A percentile compares a stretch with the other conserved stretches of the same genome.
These are phyloP conservation scores for Alternaria triticimaculans DNA, from an alignment of 2,329 filamentous ascomycete species.

Conservation along the genomic window DNA sequence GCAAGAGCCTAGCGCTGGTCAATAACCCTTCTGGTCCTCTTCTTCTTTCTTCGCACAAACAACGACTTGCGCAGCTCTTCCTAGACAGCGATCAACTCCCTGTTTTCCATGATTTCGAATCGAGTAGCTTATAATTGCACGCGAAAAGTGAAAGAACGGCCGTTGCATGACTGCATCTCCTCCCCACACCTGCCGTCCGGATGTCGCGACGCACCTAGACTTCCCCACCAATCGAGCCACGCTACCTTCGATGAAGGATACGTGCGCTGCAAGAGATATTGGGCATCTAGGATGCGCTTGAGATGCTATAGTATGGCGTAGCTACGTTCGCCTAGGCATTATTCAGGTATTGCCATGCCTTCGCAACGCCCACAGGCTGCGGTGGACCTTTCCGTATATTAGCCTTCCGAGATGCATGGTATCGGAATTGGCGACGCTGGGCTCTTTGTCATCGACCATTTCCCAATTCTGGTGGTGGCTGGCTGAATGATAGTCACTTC, in stretches of 20 bases:
- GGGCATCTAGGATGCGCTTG: too few species aligned
- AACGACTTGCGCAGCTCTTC: background rate
- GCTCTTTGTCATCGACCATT: background rate
- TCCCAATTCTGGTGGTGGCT: background rate
- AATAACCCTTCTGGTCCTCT: background rate
- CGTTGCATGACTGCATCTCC: background rate
- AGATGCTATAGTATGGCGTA: background rate
- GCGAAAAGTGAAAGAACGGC: background rate
- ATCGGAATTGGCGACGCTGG: too few species aligned
- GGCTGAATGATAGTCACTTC: background rate
- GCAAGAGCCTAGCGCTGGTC: background rate
- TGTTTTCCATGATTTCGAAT: background rate
- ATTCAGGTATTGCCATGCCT: too few species aligned
- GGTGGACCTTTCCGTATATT: too few species aligned
- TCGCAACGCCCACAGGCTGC: too few species aligned
- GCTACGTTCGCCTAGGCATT: background rate
- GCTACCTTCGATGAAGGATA: background rate
- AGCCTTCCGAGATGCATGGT: too few species aligned
- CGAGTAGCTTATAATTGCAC: background rate
- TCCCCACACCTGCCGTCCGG: background rate
- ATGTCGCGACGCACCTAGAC: background rate
- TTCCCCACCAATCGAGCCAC: background rate
- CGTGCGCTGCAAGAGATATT: background rate
- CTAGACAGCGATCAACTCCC: rapidly evolving
- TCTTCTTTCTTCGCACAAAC: background rate